These are phyloP conservation scores for Tilletia indica DNA, from an alignment of 1,284 basidiomycete species.

Conservation along the genomic window DNA sequence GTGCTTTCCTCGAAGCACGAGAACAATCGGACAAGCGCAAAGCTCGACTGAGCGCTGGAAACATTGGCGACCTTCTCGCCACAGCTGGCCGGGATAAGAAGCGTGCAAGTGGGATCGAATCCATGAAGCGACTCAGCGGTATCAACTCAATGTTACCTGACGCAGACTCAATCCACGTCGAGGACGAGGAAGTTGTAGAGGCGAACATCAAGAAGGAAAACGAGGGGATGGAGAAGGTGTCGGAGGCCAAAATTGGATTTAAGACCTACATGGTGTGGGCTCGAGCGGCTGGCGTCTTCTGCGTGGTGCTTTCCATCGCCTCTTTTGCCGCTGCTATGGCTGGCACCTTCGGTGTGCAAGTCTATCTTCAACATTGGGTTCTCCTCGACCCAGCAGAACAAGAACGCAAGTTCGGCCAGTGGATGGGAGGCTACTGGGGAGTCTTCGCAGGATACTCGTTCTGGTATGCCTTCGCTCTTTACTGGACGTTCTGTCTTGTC, in stretches of 20 bases:
- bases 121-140: slow-evolving; percentile 20
- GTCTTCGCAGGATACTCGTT: neutral
- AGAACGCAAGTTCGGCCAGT: slow-evolving; percentile 20
- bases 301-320: neutral
- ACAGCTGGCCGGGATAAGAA: neutral
- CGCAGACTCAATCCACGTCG: neutral
- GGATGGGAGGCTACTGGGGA: slow-evolving; percentile 25
- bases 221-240: neutral
- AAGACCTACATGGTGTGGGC: slow-evolving; percentile 11
- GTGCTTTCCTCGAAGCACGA: slow-evolving; percentile 15
- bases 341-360: neutral
- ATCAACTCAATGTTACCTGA: slow-evolving; percentile 3
- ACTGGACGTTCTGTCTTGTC: slow-evolving; percentile 16
- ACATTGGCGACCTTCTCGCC: neutral
- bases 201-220: neutral
- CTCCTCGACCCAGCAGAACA: neutral
- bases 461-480: slow-evolving; percentile 23
- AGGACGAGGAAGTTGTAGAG: neutral
- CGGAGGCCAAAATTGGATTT: slow-evolving; percentile 6
- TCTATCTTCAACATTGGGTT: slow-evolving; percentile 1
- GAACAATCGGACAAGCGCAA: slow-evolving; percentile 21
- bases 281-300: neutral
- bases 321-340: neutral
- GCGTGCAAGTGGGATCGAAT: neutral
- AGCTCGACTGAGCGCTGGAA: neutral